Conservation (phyloP, 176 grass and related monocot genomes). For the Zizania latifolia region DNA sequence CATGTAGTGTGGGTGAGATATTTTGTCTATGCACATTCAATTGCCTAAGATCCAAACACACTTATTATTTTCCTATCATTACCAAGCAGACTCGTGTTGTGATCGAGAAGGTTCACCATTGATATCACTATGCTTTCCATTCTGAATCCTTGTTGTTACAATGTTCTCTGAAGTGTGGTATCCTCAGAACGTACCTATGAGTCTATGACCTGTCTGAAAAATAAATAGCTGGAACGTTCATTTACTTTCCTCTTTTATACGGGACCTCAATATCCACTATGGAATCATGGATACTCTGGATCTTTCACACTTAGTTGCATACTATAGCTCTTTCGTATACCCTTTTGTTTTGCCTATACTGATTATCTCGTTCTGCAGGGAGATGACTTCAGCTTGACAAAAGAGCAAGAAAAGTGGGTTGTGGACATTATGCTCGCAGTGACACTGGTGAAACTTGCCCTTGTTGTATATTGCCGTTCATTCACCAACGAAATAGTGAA, state of each 20-base stretch:
- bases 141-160: neutral
- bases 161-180: neutral
- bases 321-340: too few species aligned
- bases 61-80: too few species aligned
- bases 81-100: neutral
- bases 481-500: slow-evolving; percentile 93
- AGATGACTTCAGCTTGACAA: slow-evolving; percentile 74
- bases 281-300: neutral
- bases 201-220: neutral
- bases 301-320: too few species aligned
- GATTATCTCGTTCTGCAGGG: slow-evolving; percentile 37
- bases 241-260: too few species aligned
- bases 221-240: neutral
- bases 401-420: slow-evolving; percentile 84
- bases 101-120: neutral
- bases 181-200: too few species aligned
- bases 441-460: slow-evolving; percentile 73
- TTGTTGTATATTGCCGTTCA: slow-evolving; percentile 71
- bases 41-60: too few species aligned
- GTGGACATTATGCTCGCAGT: slow-evolving; percentile 76
- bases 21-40: too few species aligned
- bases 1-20: neutral
- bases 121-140: neutral
- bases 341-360: neutral
- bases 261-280: too few species aligned